phyloP scores from a whole-genome alignment of 2,329 filamentous ascomycete species.

The Neocatenulostroma microsporum region DNA sequence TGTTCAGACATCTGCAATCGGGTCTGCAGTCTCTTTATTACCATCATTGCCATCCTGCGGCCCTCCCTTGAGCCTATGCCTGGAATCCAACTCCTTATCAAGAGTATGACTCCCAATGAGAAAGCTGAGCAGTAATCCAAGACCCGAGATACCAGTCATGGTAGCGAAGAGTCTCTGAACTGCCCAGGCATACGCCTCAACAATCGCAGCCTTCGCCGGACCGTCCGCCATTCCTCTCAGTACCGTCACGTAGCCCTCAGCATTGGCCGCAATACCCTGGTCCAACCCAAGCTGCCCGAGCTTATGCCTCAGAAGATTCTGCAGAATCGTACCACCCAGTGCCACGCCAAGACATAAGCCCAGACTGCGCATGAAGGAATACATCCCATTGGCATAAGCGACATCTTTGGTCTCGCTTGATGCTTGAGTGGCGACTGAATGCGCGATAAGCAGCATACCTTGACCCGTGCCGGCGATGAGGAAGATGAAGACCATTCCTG shows the following conservation, averaged over 20 bases:
- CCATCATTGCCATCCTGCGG: no score
- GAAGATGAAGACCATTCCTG: constrained; percentile 38
- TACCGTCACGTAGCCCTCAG: constrained; percentile 15
- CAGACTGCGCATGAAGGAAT: constrained; percentile 41
- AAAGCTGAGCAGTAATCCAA: constrained; percentile 14
- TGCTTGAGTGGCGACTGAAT: constrained; percentile 40
- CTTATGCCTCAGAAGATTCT: constrained; percentile 20
- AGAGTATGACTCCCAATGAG: constrained; percentile 5
- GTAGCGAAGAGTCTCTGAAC: constrained; percentile 18
- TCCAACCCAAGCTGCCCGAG: constrained; percentile 9
- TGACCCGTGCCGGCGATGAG: constrained; percentile 34
- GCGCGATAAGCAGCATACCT: constrained; percentile 37
- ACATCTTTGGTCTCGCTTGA: constrained; percentile 24
- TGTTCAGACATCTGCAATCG: no score
- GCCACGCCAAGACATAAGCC: constrained; percentile 42
- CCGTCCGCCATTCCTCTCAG: constrained; percentile 11
- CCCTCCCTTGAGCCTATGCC: no score
- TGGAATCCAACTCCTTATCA: constrained; percentile 4
- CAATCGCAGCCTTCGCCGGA: constrained; percentile 10
- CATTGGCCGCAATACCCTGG: constrained; percentile 12
- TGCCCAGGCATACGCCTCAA: constrained; percentile 14
- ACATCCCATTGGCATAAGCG: constrained; percentile 34
- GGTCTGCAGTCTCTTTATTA: no score
- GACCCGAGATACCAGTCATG: constrained; percentile 16
- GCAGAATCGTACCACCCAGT: constrained; percentile 38